Evolutionary conservation across 129 eudicot species (phyloP).

Genomic region (Tanacetum coccineum): DNA sequence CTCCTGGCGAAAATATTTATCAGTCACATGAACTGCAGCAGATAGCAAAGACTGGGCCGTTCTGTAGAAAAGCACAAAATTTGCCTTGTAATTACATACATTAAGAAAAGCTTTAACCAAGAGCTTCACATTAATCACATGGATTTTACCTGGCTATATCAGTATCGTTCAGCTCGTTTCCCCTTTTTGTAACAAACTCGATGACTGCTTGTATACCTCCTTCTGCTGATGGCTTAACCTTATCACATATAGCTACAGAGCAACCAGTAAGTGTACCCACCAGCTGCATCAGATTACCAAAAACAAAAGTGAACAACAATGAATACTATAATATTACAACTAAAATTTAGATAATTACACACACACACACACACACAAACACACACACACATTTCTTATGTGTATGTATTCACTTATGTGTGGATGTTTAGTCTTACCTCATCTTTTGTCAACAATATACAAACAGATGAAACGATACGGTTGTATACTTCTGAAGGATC

Average conservation of each 20-base stretch:
- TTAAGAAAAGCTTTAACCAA: too few species aligned
- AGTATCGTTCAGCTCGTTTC: constrained; percentile 71
- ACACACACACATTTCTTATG: too few species aligned
- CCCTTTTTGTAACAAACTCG: constrained; percentile 75
- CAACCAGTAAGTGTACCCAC: constrained; percentile 72
- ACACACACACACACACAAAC: too few species aligned
- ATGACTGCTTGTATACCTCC: constrained; percentile 88
- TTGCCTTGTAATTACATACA: too few species aligned
- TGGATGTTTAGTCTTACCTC: constrained; percentile 46
- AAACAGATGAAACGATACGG: constrained; percentile 84
- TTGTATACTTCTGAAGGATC: constrained; percentile 99
- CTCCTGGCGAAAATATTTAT: constrained; percentile 92
- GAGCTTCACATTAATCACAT: constrained; percentile 11
- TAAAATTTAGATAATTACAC: neutral
- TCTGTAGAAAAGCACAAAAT: constrained; percentile 44
- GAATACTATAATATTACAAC: neutral
- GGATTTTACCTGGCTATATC: constrained; percentile 66
- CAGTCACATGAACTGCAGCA: constrained; percentile 76
- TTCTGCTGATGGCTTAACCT: constrained; percentile 89
- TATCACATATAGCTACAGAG: constrained; percentile 88
- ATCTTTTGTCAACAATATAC: constrained; percentile 74
- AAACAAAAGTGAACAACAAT: constrained; percentile 19
- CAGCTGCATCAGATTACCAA: constrained; percentile 52
- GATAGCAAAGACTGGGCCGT: constrained; percentile 89
- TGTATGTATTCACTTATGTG: neutral